Evolutionary conservation across 108 stramenopile species (phyloP), one percentile per base, ranked within the genome.

Genomic region (Tribonema minus): DNA sequence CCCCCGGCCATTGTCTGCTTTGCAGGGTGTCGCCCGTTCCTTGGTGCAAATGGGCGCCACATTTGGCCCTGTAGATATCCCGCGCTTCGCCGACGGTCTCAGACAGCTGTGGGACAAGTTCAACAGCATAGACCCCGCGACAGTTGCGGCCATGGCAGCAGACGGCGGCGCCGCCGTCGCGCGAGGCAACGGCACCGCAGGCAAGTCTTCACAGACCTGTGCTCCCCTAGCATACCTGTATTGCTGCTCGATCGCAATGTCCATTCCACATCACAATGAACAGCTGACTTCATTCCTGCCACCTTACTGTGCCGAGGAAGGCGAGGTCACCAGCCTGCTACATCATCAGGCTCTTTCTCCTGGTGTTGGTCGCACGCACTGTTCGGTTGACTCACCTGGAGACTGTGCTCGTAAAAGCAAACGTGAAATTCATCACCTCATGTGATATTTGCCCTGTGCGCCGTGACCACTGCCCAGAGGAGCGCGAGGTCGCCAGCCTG

Each of bases 51-150:
- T 81, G 69, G 80, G 80, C 1, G 80, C 80, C 26, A 82, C 96
- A n/a, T 92, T 92, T 54, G 89, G 88, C 27, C 75, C 87, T 37
- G 93, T 95, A 5, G 92, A 97, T 72, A 85, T 89, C 5, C 80
- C 82, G 27, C 87, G 88, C 68, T 94, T 97, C 81, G 93, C 90
- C 6, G 41, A 65, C 5, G 96, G 95, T 71, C 94, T 97, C 65
- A 84, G 92, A 65, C 82, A 64, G 25, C 85, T 97, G n/a, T 88
- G 95, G 88, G 71, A 58, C 23, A 76, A 86, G 26, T 86, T 97
- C 60, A 73, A 85, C 15, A 83, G 68, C 3, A 87, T 97, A 3
- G 86, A 92, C 39, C 90, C 95, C 3, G 88, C 92, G 58, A 82
- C 92, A 34, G 74, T 85, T 29, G 76, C 91, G 31, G 89, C 91